Conservation (phyloP, 306 rosid species). For the Cicer cuneatum region DNA sequence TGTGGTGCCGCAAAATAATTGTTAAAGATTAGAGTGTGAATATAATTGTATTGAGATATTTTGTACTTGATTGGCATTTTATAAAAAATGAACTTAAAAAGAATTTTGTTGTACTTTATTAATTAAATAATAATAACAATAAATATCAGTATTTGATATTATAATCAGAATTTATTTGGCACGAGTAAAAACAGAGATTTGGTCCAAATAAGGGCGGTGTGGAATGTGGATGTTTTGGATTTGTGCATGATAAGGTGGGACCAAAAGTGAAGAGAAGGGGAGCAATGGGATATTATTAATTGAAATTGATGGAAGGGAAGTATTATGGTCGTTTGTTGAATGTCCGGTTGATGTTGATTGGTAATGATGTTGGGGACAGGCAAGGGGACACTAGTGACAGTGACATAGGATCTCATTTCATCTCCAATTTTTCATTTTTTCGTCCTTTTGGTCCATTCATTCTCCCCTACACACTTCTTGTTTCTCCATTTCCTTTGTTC, state of each 20-base stretch:
- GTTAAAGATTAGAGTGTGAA: too few relatives aligned
- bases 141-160: not conserved
- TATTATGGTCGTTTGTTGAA: constrained; percentile 68
- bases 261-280: constrained; percentile 29
- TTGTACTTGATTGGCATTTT: too few relatives aligned
- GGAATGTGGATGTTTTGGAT: constrained; percentile 41
- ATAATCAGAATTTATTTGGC: not conserved
- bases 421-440: constrained; percentile 5
- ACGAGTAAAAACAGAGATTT: constrained; percentile 40
- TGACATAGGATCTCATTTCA: constrained; percentile 52
- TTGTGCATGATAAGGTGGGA: constrained; percentile 36
- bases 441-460: constrained; percentile 33
- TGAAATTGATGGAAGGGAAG: constrained; percentile 48
- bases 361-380: constrained; percentile 64
- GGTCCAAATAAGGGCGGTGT: constrained; percentile 36
- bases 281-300: constrained; percentile 39
- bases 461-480: not conserved
- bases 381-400: constrained; percentile 61
- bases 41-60: too few relatives aligned
- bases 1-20: too few relatives aligned
- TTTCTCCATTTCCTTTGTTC: not conserved
- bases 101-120: not conserved
- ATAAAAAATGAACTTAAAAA: not conserved
- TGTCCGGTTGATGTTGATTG: constrained; percentile 62
- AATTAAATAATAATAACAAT: not conserved